Evolutionary conservation across 2,329 filamentous ascomycete genomes (phyloP).

Genomic region (Moelleriella libera): DNA sequence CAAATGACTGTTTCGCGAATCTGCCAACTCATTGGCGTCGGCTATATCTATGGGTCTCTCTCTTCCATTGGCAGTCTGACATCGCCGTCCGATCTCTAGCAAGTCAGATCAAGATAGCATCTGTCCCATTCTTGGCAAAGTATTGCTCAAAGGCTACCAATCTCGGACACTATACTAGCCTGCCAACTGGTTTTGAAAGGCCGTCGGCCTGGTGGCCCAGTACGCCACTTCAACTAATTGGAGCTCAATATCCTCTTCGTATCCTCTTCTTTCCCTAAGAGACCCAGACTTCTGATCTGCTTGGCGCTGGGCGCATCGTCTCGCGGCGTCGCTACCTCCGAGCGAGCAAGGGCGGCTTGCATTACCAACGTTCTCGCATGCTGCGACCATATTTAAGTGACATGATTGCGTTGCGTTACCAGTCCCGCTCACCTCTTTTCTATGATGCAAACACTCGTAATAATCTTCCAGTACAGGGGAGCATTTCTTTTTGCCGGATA

Average conservation of each 20-base stretch:
- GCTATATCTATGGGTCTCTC: no score
- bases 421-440: conserved; percentile 69
- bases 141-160: no score
- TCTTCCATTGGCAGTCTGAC: no score
- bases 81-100: no score
- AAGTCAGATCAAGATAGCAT: no score
- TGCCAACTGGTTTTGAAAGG: no score
- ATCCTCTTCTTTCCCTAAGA: conserved; percentile 75
- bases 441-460: conserved; percentile 97
- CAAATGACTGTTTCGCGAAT: no score
- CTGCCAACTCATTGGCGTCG: no score
- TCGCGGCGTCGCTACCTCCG: conserved; percentile 58
- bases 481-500: conserved; percentile 78
- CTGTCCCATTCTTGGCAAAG: no score
- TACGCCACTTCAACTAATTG: conserved; percentile 7
- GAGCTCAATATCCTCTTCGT: conserved; percentile 43
- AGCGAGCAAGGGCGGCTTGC: conserved; percentile 74
- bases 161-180: no score
- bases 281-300: conserved; percentile 74
- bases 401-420: not conserved
- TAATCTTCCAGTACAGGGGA: conserved; percentile 80
- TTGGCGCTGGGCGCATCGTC: conserved; percentile 72
- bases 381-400: conserved; percentile 28
- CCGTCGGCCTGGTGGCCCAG: not conserved
- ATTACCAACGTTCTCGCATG: conserved; percentile 64